Conservation (phyloP, 768 basidiomycete species). For the Neoboletus subvelutipes region DNA sequence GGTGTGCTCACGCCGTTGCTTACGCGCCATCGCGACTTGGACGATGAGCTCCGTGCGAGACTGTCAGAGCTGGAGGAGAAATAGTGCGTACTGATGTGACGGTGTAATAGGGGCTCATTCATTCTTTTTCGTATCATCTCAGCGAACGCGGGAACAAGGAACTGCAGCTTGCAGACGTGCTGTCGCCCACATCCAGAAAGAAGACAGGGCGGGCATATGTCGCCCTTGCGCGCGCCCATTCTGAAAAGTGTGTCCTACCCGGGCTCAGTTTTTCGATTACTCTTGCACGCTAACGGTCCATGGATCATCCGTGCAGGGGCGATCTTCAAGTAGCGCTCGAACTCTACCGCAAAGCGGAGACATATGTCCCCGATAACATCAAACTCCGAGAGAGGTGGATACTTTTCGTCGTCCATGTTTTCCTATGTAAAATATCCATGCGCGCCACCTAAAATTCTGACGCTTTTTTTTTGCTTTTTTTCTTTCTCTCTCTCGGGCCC, state of each 20-base stretch:
- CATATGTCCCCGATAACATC: constrained; percentile 82
- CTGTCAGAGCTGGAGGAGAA: constrained; percentile 70
- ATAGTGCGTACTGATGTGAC: constrained; percentile 49
- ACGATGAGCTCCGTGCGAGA: constrained; percentile 62
- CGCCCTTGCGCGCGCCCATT: constrained; percentile 77
- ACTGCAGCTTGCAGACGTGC: constrained; percentile 54
- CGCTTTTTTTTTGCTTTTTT: constrained; percentile 32
- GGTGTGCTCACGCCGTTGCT: constrained; percentile 60
- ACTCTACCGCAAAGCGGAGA: constrained; percentile 78
- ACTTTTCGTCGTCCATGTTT: constrained; percentile 66
- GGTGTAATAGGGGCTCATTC: constrained; percentile 18
- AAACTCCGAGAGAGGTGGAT: constrained; percentile 88
- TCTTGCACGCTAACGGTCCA: not conserved
- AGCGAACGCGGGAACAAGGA: constrained; percentile 67
- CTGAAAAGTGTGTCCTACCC: constrained; percentile 61
- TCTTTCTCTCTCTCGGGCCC: constrained; percentile 1
- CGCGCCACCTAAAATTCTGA: constrained; percentile 41
- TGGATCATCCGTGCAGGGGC: constrained; percentile 45
- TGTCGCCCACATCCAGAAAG: constrained; percentile 76
- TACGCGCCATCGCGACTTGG: constrained; percentile 65
- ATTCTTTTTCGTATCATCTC: not conserved
- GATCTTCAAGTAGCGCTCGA: constrained; percentile 78
- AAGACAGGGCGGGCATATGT: constrained; percentile 83
- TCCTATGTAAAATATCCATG: constrained; percentile 52
- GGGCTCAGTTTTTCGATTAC: not conserved